These are phyloP conservation scores for Aegilops longissima DNA, from an alignment of 176 grass and related monocot species.

Conservation along the genomic window DNA sequence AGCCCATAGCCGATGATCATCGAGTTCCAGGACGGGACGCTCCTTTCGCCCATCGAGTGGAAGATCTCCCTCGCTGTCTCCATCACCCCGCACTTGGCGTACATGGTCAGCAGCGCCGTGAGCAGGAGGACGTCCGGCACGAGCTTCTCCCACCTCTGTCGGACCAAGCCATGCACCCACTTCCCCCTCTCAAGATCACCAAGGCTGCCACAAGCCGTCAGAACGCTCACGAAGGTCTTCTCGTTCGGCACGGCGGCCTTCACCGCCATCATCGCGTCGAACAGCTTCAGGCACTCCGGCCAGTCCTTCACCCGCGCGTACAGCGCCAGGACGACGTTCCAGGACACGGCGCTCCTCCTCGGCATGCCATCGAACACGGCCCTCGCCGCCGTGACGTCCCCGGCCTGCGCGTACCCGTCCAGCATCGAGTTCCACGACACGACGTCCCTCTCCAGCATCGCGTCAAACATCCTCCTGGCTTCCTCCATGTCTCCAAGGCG, in stretches of 20 bases:
- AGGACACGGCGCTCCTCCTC: slow-evolving; percentile 41
- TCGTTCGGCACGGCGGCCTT: slow-evolving; percentile 28
- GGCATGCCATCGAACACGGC: slow-evolving; percentile 53
- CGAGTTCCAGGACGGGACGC: slow-evolving; percentile 64
- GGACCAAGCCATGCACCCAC: slow-evolving; percentile 51
- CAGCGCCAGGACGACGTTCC: slow-evolving; percentile 57
- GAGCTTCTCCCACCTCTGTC: slow-evolving; percentile 24
- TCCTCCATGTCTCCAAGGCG: slow-evolving; percentile 18
- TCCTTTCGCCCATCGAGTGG: slow-evolving; percentile 46
- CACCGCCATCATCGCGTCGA: slow-evolving; percentile 46
- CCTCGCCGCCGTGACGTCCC: neutral
- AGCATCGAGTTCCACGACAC: slow-evolving; percentile 69
- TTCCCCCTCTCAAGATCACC: slow-evolving; percentile 54
- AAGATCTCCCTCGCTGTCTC: slow-evolving; percentile 41
- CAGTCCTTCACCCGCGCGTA: slow-evolving; percentile 55
- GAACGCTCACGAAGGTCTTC: slow-evolving; percentile 59
- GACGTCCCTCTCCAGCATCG: slow-evolving; percentile 48
- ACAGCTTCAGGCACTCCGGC: slow-evolving; percentile 49
- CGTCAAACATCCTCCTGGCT: slow-evolving; percentile 39
- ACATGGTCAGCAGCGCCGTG: slow-evolving; percentile 59
- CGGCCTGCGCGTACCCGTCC: slow-evolving; percentile 41
- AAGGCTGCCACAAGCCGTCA: slow-evolving; percentile 52
- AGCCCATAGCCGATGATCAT: slow-evolving; percentile 70
- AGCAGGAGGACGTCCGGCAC: slow-evolving; percentile 50
- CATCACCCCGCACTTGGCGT: slow-evolving; percentile 68